Evolutionary conservation across 768 basidiomycete genomes (phyloP), one percentile per base, ranked within the genome.

Genomic region (Mrakia gelida): DNA sequence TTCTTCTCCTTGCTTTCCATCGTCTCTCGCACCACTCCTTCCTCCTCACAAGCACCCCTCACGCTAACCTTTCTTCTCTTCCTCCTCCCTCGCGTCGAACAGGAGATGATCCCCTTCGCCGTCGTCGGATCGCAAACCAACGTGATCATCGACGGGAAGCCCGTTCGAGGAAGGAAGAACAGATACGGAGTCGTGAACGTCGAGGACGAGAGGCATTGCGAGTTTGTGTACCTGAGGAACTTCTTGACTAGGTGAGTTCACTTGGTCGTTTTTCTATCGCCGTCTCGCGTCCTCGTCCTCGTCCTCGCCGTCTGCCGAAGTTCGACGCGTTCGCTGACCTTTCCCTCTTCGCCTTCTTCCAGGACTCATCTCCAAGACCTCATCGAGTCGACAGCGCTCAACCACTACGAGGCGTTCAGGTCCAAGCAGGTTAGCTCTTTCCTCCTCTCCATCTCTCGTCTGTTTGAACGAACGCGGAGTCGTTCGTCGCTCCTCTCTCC

Each of bases 381-480:
- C 84, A 99, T 99, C 84, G 96, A 99, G 88, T 97, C 96, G 76
- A 98, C 97, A 15, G 95, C 97, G 16, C 93, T 95, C 85, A 97
- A 96, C 84, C 96, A 99, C 86, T 99, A 98, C 85, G 96, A 99
- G 87, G 94, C 95, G 13, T 99, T 99, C 94, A 91, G 96, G 80
- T 96, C 94, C 81, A 98, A 98, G 87, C 96, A 99, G 87, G 82
- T 82, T 5, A 54, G 73, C 65, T 56, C 32, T 26, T 2, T 73
- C 54, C 16, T 41, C 28, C 23, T 65, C 32, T 28, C 54, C 28
- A 26, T 45, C 34, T n/a, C n/a, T n/a, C n/a, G n/a, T n/a, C n/a
- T n/a, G n/a, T n/a, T n/a, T n/a, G 16, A 38, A 8, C 8, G 8
- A 16, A 16, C 26, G 26, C 23, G n/a, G n/a, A n/a, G 43, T 23